Evolutionary conservation across 2,329 filamentous ascomycete species (phyloP), one percentile per base, ranked within the genome.

Genomic region (Talaromyces pinophilus): DNA sequence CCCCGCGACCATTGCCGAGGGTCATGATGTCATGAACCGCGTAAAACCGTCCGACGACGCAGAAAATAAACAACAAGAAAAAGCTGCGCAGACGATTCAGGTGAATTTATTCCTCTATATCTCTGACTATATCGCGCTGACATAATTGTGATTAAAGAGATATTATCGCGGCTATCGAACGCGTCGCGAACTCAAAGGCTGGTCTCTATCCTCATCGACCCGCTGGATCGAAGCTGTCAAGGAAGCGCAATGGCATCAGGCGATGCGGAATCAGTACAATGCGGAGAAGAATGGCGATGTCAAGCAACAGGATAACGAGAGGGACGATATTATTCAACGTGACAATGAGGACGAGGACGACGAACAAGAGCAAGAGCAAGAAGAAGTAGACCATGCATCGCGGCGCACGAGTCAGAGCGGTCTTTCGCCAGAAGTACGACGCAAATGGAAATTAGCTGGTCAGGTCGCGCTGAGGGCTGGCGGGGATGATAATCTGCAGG

Each of bases 401-500:
- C 25, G 52, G 15, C 25, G 67, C n/a, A 17, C 63, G 48, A 67
- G 57, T 52, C 69, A 62, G 50, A 72, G 42, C 60, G 68, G 46
- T 25, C 75, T 77, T 10, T 74, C 77, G 13, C 76, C 78, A 38
- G 90, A 63, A 13, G 65, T 90, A 15, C 84, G 86, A 48, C 82
- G 86, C 65, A 90, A 92, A 66, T 97, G 93, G 93, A 88, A 88
- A 72, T 91, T 90, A 69, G 88, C 86, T 0, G 87, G 89, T 19
- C 82, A 86, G 19, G 89, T 95, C 50, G 90, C 91, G 2, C 85
- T 87, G 60, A 84, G 89, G 54, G 93, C 91, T 0, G 91, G 89
- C 2, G 87, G 85, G 48, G 91, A 94, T 73, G 88, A 88, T 64
- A 75, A 76, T 30, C 70, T 71, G 74, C 79, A 19, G 73, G 59